Evolutionary conservation across 345 rosid species (phyloP), one percentile per base, ranked within the genome.

Genomic region (Citrus hindsii): DNA sequence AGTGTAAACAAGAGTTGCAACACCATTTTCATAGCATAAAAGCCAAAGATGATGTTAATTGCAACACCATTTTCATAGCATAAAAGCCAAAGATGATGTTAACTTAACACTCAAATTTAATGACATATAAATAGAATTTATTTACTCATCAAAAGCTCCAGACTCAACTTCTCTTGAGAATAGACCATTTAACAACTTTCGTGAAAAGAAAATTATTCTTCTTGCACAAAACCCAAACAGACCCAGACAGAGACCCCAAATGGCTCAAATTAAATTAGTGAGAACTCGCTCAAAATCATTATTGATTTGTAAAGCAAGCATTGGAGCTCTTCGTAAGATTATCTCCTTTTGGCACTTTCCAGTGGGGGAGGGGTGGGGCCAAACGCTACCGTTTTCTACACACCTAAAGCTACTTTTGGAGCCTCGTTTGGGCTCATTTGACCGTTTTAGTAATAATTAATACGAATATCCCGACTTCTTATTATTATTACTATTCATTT

Each of bases 371-470:
- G 27, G 53, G 7, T 51, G 78, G 75, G 82, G 81, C 69, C 83
- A 80, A 83, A 80, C 72, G 8, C 74, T 27, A 58, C 72, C 81
- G 79, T 74, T 77, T 80, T 75, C 56, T 6, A 7, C 73, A 27
- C 10, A 21, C 10, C 37, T 5, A 77, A 69, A 73, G 75, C 40
- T 63, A 37, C 75, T 51, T 71, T 77, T 69, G 8, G 35, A 69
- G 27, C 56, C 16, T 42, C 59, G 69, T 71, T 46, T 72, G 55
- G 38, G 53, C 32, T 77, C 67, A 67, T 79, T 79, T 76, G 78
- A 67, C 85, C 80, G 75, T 79, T 79, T 60, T 51, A 18, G 14
- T 60, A 30, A 21, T 67, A 59, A 71, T 71, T 19, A 65, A 51
- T 70, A 66, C 16, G 30, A 37, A 71, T 59, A n/a, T 53, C 59